Conservation (phyloP, 2,329 filamentous ascomycete genomes). For the Exophiala alcalophila region DNA sequence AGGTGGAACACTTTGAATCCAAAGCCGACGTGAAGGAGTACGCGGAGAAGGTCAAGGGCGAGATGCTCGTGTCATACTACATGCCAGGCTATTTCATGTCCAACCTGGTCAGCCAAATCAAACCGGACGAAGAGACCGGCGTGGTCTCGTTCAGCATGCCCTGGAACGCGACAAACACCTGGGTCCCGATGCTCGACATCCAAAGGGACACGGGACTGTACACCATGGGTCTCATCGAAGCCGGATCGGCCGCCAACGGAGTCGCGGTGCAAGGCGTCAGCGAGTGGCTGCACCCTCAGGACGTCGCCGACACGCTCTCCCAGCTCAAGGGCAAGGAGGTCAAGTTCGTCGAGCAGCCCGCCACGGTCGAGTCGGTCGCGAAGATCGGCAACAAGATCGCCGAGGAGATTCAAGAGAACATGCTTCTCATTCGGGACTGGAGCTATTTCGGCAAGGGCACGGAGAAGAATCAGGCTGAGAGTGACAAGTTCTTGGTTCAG, state of each 20-base stretch:
- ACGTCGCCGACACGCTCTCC: constrained; percentile 42
- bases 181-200: constrained; percentile 47
- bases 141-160: constrained; percentile 33
- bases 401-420: constrained; percentile 55
- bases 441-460: constrained; percentile 52
- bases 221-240: constrained; percentile 34
- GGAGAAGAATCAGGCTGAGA: constrained; percentile 27
- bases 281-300: constrained; percentile 39
- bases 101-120: constrained; percentile 39
- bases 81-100: constrained; percentile 46
- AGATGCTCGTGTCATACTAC: constrained; percentile 40
- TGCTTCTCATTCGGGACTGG: constrained; percentile 50
- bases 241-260: constrained; percentile 34
- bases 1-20: constrained; percentile 42
- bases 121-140: constrained; percentile 30
- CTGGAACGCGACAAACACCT: constrained; percentile 32
- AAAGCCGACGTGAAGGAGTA: constrained; percentile 43
- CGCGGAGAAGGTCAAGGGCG: constrained; percentile 33
- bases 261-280: constrained; percentile 46
- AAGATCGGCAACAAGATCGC: constrained; percentile 40
- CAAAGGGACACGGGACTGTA: constrained; percentile 47
- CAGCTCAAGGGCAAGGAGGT: constrained; percentile 42
- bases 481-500: constrained; percentile 19
- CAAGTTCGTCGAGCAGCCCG: constrained; percentile 33
- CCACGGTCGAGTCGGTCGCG: constrained; percentile 45